Conservation (phyloP, 306 rosid species). For the Arachis hypogaea region DNA sequence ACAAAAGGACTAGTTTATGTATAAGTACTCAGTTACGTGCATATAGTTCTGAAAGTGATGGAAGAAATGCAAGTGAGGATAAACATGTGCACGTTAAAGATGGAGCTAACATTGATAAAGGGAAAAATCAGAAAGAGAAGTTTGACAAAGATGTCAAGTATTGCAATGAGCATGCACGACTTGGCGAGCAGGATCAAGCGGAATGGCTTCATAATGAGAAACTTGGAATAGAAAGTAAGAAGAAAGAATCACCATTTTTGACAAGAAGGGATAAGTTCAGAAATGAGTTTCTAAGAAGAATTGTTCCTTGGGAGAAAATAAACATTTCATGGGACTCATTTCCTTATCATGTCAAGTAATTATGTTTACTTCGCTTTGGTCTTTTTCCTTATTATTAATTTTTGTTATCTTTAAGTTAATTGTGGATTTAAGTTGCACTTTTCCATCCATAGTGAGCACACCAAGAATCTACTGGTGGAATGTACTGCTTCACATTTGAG, state of each 20-base stretch:
- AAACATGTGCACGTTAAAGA: constrained; percentile 64
- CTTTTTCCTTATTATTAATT: constrained; percentile 1
- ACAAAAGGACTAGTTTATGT: constrained; percentile 39
- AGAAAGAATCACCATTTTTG: constrained; percentile 75
- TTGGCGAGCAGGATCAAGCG: constrained; percentile 86
- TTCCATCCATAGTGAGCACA: constrained; percentile 60
- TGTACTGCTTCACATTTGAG: constrained; percentile 89
- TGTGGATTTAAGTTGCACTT: constrained; percentile 17
- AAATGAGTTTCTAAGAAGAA: constrained; percentile 78
- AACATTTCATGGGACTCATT: constrained; percentile 89
- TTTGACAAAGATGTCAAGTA: constrained; percentile 50
- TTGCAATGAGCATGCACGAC: constrained; percentile 65
- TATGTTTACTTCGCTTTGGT: constrained; percentile 22
- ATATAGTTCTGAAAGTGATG: constrained; percentile 88
- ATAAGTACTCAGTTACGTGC: constrained; percentile 51
- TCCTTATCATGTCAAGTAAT: constrained; percentile 88
- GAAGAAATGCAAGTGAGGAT: constrained; percentile 81
- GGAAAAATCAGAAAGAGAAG: constrained; percentile 48
- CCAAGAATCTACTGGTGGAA: constrained; percentile 81
- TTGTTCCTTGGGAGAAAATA: constrained; percentile 94
- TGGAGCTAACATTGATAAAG: constrained; percentile 56
- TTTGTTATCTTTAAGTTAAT: constrained; percentile 24
- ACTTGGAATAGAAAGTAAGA: constrained; percentile 69
- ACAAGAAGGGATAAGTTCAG: constrained; percentile 77
- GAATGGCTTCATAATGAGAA: constrained; percentile 86